Percentiles rank a stretch among this genome's conserved stretches.
phyloP scores from a whole-genome alignment of 805 yeast species.

The Pichia gijzeniarum region DNA sequence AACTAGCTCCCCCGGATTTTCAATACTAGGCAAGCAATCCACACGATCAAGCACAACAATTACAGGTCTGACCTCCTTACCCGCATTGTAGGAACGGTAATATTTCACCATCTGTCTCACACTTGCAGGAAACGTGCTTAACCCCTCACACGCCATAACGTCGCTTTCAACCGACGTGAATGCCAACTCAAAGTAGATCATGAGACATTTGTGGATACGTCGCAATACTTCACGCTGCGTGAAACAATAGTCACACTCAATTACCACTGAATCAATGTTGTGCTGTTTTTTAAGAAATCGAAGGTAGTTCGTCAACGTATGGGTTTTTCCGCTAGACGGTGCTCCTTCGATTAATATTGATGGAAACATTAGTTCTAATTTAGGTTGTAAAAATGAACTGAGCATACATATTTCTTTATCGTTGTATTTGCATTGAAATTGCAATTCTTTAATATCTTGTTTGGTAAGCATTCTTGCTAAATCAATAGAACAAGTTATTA shows the following conservation, averaged over 20 bases:
- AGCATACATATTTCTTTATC: slow-evolving; percentile 33
- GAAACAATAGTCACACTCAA: slow-evolving; percentile 42
- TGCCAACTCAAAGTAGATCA: slow-evolving; percentile 8
- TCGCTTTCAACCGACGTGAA: slow-evolving; percentile 6
- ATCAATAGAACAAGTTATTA: not conserved
- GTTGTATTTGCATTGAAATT: slow-evolving; percentile 22
- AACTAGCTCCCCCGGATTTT: slow-evolving; percentile 33
- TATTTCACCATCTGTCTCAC: slow-evolving; percentile 31
- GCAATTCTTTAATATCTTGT: not conserved
- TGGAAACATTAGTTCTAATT: slow-evolving; percentile 28
- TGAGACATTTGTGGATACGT: slow-evolving; percentile 28
- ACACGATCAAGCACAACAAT: slow-evolving; percentile 42
- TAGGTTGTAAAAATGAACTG: slow-evolving; percentile 30
- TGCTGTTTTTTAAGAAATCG: slow-evolving; percentile 15
- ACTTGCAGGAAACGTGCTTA: slow-evolving; percentile 35
- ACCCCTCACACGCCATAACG: slow-evolving; percentile 32
- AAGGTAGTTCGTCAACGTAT: slow-evolving; percentile 31
- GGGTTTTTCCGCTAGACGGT: slow-evolving; percentile 43
- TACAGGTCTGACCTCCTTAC: slow-evolving; percentile 26
- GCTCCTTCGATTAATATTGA: slow-evolving; percentile 42
- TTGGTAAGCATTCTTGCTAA: slow-evolving; percentile 4
- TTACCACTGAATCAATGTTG: slow-evolving; percentile 25
- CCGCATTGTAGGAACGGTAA: not conserved
- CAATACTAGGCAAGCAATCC: slow-evolving; percentile 33
- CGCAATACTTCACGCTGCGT: slow-evolving; percentile 37